These are phyloP conservation scores for Aspergillus quadrilineatus DNA, from an alignment of 2,329 filamentous ascomycete genomes.

Conservation along the genomic window DNA sequence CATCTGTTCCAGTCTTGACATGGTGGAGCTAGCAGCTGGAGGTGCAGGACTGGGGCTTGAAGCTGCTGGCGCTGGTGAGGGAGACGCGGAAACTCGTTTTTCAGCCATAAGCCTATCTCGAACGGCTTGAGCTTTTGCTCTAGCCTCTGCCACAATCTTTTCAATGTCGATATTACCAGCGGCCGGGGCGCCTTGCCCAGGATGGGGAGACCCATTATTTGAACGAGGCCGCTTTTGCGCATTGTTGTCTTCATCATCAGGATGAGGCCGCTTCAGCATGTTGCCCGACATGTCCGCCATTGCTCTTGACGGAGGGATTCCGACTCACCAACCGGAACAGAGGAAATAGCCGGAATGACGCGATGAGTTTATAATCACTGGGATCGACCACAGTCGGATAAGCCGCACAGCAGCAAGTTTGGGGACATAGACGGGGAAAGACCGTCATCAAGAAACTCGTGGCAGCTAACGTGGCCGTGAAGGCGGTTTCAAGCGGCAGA, in stretches of 20 bases:
- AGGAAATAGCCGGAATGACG: constrained; percentile 1
- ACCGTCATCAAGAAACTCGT: constrained; percentile 2
- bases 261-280: constrained; percentile 50
- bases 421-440: neutral
- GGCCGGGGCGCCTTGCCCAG: constrained; percentile 35
- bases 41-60: constrained; percentile 39
- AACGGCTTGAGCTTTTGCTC: constrained; percentile 50
- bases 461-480: constrained; percentile 17
- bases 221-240: constrained; percentile 50
- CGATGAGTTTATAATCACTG: neutral
- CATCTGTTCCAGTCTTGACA: constrained; percentile 71
- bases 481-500: constrained; percentile 39
- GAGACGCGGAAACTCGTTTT: constrained; percentile 28
- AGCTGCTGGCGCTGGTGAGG: constrained; percentile 24
- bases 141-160: constrained; percentile 50
- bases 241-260: constrained; percentile 46
- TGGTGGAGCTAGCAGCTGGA: constrained; percentile 44
- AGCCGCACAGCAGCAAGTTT: neutral
- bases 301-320: constrained; percentile 7
- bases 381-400: neutral
- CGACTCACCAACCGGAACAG: constrained; percentile 16
- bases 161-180: constrained; percentile 46
- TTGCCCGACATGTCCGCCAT: constrained; percentile 47
- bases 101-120: constrained; percentile 47
- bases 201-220: constrained; percentile 50